These are phyloP conservation scores for Microdochium bolleyi DNA, from an alignment of 2,329 filamentous ascomycete genomes.

Conservation along the genomic window DNA sequence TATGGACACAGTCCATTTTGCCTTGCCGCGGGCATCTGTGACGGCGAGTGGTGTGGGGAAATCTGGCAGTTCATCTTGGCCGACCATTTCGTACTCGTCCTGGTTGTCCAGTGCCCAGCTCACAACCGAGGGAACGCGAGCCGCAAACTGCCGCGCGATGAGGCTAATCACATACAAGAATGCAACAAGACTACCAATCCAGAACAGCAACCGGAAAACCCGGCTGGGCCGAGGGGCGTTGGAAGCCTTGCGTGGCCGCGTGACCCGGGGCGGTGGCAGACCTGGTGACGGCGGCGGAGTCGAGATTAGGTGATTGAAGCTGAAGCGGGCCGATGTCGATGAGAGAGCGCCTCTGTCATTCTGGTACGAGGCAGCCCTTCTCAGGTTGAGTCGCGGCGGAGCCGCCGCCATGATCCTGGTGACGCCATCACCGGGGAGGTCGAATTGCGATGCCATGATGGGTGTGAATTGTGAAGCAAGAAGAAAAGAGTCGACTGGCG, in stretches of 20 bases:
- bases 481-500: conserved; percentile 5
- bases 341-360: conserved; percentile 46
- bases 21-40: conserved; percentile 53
- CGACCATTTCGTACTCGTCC: conserved; percentile 59
- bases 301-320: conserved; percentile 59
- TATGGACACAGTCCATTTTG: conserved; percentile 77
- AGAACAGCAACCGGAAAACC: conserved; percentile 47
- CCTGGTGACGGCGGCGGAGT: conserved; percentile 64
- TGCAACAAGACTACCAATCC: conserved; percentile 39
- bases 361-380: conserved; percentile 48
- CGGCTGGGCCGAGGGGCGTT: conserved; percentile 48
- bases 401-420: conserved; percentile 44
- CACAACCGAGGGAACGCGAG: conserved; percentile 19
- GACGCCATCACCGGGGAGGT: conserved; percentile 34
- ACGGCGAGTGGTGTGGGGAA: conserved; percentile 67
- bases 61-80: conserved; percentile 56
- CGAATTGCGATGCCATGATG: conserved; percentile 37
- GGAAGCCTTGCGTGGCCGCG: conserved; percentile 55
- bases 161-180: conserved; percentile 40
- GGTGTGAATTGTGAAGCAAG: conserved; percentile 3
- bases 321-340: conserved; percentile 55
- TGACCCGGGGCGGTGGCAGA: conserved; percentile 55
- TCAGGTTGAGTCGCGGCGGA: conserved; percentile 50
- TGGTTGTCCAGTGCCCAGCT: conserved; percentile 29
- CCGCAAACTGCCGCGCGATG: conserved; percentile 19